Evolutionary conservation across 768 basidiomycete species (phyloP), one percentile per base, ranked within the genome.

Genomic region (Trametes villosa): DNA sequence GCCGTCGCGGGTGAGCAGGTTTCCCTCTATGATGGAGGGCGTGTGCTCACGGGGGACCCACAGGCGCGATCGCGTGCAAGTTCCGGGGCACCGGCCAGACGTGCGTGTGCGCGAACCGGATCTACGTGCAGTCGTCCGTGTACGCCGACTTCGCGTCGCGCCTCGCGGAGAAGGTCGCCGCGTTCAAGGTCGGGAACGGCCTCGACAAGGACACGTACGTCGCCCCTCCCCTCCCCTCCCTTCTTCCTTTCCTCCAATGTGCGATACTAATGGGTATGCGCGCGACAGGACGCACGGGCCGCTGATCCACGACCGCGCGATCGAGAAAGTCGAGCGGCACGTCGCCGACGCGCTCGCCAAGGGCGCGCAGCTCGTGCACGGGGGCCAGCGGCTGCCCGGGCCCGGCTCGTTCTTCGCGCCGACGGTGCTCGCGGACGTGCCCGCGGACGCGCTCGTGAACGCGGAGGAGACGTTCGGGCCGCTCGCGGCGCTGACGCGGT

Each of bases 401-500:
- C 74, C 78, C 3, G 83, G 82, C 27, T 78, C 83, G 49, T 96
- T 94, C 83, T 96, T 88, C 77, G 75, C 82, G 18, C 96, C 96
- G 1, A 98, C 97, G 2, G 86, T 99, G 46, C 85, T 99, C 27
- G 83, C 85, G 5, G 92, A 98, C 64, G 96, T 98, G 13, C 83
- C 91, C 0, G 36, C 75, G 22, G 77, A 81, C 27, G 91, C 93
- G 11, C 76, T 82, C 34, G 70, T 96, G 67, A 82, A 85, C 67
- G 70, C 68, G 11, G 97, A 98, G 72, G 97, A 99, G 80, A 98
- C 97, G 0, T 99, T 99, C 69, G 97, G 96, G 0, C 96, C 94
- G 0, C 74, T 96, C 38, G 94, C 94, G 0, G 89, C 91, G 8
- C 77, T 99, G 24, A 87, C 84, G 72, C 89, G 88, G 70, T 99